Percentiles rank a stretch among this genome's conserved stretches.
These are phyloP conservation scores for Mycena sanguinolenta DNA, from an alignment of 768 basidiomycete genomes.

Conservation along the genomic window DNA sequence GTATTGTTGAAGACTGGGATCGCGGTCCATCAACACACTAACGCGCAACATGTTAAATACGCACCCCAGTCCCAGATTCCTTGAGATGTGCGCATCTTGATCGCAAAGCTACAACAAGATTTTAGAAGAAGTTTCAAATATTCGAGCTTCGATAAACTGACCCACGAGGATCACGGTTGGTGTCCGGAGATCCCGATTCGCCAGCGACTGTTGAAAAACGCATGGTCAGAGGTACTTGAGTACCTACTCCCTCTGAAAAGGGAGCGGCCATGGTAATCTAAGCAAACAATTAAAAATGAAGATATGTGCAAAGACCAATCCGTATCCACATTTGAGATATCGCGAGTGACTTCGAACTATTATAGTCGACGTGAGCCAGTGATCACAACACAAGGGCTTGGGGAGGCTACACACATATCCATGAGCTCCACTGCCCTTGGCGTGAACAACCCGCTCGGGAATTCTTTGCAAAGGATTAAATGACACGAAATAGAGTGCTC, in stretches of 20 bases:
- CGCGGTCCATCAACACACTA: not conserved
- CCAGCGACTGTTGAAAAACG: conserved; percentile 35
- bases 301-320: not conserved
- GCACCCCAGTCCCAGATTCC: conserved; percentile 38
- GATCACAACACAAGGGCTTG: not conserved
- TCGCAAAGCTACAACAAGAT: conserved; percentile 20
- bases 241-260: conserved; percentile 36
- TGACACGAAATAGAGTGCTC: not conserved
- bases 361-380: not conserved
- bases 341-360: conserved; percentile 36
- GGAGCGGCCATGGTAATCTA: conserved; percentile 37
- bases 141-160: not conserved
- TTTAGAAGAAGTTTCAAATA: not conserved
- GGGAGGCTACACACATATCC: conserved; percentile 26
- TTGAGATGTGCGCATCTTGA: conserved; percentile 31
- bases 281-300: not conserved
- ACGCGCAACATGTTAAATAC: not conserved
- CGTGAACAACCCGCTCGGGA: conserved; percentile 38
- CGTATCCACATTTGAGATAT: conserved; percentile 28
- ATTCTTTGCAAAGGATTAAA: conserved; percentile 8
- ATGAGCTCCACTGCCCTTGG: conserved; percentile 37
- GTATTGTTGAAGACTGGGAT: conserved; percentile 35
- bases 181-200: conserved; percentile 33
- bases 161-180: conserved; percentile 37
- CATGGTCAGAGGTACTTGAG: conserved; percentile 28